A percentile compares a stretch with the other conserved stretches of the same genome.
Evolutionary conservation across 2,329 filamentous ascomycete species (phyloP).

Genomic region (Colletotrichum navitas): DNA sequence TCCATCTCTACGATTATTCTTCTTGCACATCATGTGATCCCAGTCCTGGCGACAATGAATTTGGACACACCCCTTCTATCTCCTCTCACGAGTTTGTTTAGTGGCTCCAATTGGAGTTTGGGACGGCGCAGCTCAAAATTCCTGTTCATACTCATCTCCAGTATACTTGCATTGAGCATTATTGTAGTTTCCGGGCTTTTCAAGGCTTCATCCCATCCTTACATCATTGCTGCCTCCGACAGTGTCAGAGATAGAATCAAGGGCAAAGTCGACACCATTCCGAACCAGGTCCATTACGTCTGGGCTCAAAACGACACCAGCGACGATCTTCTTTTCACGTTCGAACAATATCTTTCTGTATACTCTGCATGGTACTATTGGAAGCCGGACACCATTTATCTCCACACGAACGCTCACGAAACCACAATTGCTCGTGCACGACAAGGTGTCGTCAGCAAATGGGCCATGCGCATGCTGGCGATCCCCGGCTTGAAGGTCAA

Average conservation of each 20-base stretch:
- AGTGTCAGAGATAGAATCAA: not conserved
- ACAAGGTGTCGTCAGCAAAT: slow-evolving; percentile 42
- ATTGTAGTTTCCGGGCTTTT: not conserved
- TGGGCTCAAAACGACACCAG: slow-evolving; percentile 43
- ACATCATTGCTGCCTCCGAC: not conserved
- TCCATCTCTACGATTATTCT: not conserved
- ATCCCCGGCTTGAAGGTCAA: slow-evolving; percentile 44
- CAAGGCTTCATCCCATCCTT: not conserved
- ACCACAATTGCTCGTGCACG: slow-evolving; percentile 34
- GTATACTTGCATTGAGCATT: not conserved
- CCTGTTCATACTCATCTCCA: not conserved
- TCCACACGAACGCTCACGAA: slow-evolving; percentile 47
- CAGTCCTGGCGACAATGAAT: not conserved
- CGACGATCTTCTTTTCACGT: slow-evolving; percentile 44
- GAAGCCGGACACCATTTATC: slow-evolving; percentile 45
- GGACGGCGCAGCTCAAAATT: not conserved
- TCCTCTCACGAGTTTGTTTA: not conserved
- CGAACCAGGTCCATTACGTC: slow-evolving; percentile 47
- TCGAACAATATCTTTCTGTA: slow-evolving; percentile 46
- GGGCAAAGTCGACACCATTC: slow-evolving; percentile 38
- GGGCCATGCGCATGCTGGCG: slow-evolving; percentile 45
- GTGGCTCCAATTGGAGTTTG: not conserved
- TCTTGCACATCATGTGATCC: not conserved
- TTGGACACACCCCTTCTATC: not conserved
- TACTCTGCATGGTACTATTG: slow-evolving; percentile 44